Percentiles rank a stretch among this genome's conserved stretches.
Evolutionary conservation across 257 asterid genomes (phyloP).

Genomic region (Apocynum venetum): DNA sequence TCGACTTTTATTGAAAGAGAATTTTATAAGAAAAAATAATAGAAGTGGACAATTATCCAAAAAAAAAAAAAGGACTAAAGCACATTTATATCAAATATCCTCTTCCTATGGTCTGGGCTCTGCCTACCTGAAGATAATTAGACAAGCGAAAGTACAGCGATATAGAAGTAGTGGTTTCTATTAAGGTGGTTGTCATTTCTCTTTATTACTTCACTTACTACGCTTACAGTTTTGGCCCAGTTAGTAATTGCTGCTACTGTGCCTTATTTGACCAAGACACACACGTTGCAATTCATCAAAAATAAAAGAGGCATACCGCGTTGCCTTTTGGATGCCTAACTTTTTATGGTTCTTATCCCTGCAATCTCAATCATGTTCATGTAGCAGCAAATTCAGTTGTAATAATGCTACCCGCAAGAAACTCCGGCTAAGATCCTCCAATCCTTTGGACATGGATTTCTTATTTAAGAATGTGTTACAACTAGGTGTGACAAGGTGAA

Average conservation of each 20-base stretch:
- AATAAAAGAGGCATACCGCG: neutral
- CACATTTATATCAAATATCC: neutral
- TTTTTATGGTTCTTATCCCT: neutral
- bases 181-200: neutral
- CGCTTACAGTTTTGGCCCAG: neutral
- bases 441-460: no score
- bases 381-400: neutral
- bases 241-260: constrained; percentile 3
- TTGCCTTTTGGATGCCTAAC: neutral
- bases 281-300: neutral
- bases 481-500: no score
- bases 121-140: neutral
- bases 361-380: neutral
- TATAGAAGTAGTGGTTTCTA: neutral
- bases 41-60: no score
- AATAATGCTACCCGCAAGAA: neutral
- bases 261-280: neutral
- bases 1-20: neutral
- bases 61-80: neutral
- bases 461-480: no score
- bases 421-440: neutral
- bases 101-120: neutral
- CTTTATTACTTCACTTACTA: neutral
- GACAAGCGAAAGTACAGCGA: neutral
- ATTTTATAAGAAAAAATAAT: no score